A percentile compares a stretch with the other conserved stretches of the same genome.
Evolutionary conservation across 345 rosid species (phyloP).

Genomic region (Tarenaya hassleriana): DNA sequence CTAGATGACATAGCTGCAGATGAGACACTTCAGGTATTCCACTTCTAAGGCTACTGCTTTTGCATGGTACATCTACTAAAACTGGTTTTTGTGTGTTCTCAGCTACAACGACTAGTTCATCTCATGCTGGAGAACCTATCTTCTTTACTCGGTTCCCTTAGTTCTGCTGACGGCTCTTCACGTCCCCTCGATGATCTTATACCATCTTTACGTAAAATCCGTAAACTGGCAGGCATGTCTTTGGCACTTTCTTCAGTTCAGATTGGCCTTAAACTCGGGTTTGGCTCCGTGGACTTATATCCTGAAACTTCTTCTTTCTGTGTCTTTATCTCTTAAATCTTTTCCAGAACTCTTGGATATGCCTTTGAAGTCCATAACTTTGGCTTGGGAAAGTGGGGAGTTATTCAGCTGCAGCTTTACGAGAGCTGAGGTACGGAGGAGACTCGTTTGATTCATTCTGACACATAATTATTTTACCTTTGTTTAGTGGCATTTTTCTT

Average conservation of each 20-base stretch:
- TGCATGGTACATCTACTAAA: conserved; percentile 3
- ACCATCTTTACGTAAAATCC: conserved; percentile 71
- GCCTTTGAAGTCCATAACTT: conserved; percentile 77
- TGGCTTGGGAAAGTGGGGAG: conserved; percentile 86
- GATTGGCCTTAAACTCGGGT: conserved; percentile 14
- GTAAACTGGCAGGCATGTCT: conserved; percentile 76
- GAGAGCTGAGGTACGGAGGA: conserved; percentile 53
- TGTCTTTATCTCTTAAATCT: conserved; percentile 12
- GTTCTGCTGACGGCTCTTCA: conserved; percentile 30
- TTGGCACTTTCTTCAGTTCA: background rate
- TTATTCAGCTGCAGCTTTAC: conserved; percentile 63
- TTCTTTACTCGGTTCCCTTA: conserved; percentile 56
- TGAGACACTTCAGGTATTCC: conserved; percentile 75
- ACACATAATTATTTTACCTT: too few species aligned
- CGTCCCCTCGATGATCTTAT: conserved; percentile 47
- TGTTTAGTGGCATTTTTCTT: background rate
- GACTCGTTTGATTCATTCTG: background rate
- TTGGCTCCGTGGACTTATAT: background rate
- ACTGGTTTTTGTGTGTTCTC: conserved; percentile 23
- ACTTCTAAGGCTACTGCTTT: conserved; percentile 4
- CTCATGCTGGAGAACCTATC: conserved; percentile 69
- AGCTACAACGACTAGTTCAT: conserved; percentile 80
- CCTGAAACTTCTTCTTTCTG: conserved; percentile 2
- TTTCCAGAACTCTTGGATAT: conserved; percentile 70
- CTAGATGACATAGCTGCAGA: conserved; percentile 97